Conservation (phyloP, 148 eudicot species). For the Bassia scoparia region DNA sequence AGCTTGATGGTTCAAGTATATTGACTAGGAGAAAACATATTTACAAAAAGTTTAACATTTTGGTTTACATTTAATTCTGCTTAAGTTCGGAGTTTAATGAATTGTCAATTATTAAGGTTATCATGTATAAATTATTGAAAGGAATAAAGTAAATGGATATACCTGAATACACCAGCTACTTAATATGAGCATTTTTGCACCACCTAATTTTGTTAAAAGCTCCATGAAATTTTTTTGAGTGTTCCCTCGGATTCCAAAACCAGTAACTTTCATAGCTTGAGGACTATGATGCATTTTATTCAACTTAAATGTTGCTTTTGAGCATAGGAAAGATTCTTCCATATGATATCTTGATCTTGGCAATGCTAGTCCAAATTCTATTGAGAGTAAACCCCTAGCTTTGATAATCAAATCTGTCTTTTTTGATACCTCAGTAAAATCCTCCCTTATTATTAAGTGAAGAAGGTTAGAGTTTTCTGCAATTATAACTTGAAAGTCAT, state of each 20-base stretch:
- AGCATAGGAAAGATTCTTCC: neutral
- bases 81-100: neutral
- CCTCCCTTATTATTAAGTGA: slow-evolving; percentile 17
- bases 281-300: slow-evolving; percentile 13
- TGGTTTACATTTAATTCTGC: neutral
- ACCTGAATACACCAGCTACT: slow-evolving; percentile 28
- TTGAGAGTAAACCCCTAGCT: neutral
- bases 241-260: slow-evolving; percentile 1
- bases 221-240: neutral
- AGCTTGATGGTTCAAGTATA: neutral
- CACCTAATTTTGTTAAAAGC: neutral
- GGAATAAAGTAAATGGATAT: neutral
- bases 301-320: slow-evolving; percentile 13
- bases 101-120: neutral
- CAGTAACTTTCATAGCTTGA: neutral
- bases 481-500: neutral
- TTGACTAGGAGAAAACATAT: neutral
- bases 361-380: slow-evolving; percentile 18
- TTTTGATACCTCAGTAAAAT: neutral
- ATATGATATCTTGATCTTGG: slow-evolving; percentile 11
- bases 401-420: neutral
- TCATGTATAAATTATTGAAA: neutral
- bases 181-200: slow-evolving; percentile 10
- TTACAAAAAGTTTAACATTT: neutral
- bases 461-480: slow-evolving; percentile 4